Evolutionary conservation across 352 stramenopile genomes (phyloP), one percentile per base, ranked within the genome.

Genomic region (Pythium phragmitis): DNA sequence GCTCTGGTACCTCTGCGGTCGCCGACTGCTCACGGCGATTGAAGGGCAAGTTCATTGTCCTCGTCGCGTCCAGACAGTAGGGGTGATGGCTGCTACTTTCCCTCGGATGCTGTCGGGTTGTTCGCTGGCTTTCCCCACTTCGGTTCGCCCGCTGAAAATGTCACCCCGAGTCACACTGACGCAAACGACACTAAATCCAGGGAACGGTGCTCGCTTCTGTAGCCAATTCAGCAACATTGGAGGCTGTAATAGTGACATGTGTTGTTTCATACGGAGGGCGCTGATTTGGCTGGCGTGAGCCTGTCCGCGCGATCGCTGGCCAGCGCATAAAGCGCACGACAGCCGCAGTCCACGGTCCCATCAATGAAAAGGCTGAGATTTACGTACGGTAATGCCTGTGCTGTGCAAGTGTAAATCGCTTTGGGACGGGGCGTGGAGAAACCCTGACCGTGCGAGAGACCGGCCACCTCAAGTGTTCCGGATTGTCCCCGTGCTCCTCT

Each of bases 301-400:
- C 23, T 23, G 19, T 33, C 36, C n/a, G 36, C 52, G 39, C 21
- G 39, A 60, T 60, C 17, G 14, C 11, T 12, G 53, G 53, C 53
- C 36, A 46, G 47, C 46, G 46, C 46, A 52, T 6, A 36, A 52
- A 26, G 46, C 30, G 50, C 51, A 57, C 51, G 51, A 48, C 51
- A 57, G 17, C 43, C 28, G 16, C 49, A 16, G 49, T 45, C 49
- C 33, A 30, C 47, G 2, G 34, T n/a, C 12, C 7, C 34, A 37
- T 36, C 53, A 51, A 51, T 21, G n/a, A 34, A 60, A 50, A 37
- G 13, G 48, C 53, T 60, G 41, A 51, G 53, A 50, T 50, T 60
- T 60, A 6, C 53, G 46, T 33, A 57, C 17, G 43, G 43, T 11
- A 33, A 45, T 26, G 16, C 26, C 26, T 30, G 26, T 30, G 26